These are phyloP conservation scores for Fraxinus anomala DNA, from an alignment of 257 asterid genomes.

Conservation along the genomic window DNA sequence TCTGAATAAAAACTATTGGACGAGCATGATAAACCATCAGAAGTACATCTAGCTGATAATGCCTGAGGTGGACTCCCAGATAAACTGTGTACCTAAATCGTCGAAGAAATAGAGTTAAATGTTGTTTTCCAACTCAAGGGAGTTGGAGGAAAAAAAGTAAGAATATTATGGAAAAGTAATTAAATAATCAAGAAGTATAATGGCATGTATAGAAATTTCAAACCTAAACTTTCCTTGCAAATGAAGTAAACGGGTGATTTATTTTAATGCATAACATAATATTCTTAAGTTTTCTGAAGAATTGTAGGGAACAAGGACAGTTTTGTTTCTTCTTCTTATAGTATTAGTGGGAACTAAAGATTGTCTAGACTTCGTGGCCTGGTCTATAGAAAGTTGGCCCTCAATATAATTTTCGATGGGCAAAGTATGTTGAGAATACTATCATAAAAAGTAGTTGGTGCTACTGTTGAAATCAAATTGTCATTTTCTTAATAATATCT, in stretches of 20 bases:
- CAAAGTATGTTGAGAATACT: not conserved
- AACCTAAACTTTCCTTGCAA: not conserved
- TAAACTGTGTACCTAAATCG: conserved; percentile 38
- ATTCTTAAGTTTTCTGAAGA: too few relatives aligned
- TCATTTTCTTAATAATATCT: too few relatives aligned
- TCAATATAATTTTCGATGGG: not conserved
- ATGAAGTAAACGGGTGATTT: not conserved
- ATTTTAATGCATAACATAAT: too few relatives aligned
- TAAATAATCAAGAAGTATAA: not conserved
- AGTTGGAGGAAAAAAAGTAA: not conserved
- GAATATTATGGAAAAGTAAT: not conserved
- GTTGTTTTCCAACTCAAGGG: not conserved
- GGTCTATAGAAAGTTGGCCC: not conserved
- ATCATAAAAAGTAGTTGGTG: not conserved
- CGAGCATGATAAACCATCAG: conserved; percentile 49
- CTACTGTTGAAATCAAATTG: not conserved
- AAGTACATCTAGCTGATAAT: conserved; percentile 39
- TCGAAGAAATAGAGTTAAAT: not conserved
- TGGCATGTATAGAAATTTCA: not conserved
- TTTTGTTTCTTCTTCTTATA: not conserved
- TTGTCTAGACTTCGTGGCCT: too few relatives aligned
- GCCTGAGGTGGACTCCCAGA: conserved; percentile 48
- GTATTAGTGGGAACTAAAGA: not conserved
- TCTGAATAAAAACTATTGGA: conserved; percentile 46
- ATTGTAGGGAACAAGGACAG: not conserved